A percentile compares a stretch with the other conserved stretches of the same genome.
phyloP scores from a whole-genome alignment of 805 yeast species.

The Pichia rugopelliculosa region DNA sequence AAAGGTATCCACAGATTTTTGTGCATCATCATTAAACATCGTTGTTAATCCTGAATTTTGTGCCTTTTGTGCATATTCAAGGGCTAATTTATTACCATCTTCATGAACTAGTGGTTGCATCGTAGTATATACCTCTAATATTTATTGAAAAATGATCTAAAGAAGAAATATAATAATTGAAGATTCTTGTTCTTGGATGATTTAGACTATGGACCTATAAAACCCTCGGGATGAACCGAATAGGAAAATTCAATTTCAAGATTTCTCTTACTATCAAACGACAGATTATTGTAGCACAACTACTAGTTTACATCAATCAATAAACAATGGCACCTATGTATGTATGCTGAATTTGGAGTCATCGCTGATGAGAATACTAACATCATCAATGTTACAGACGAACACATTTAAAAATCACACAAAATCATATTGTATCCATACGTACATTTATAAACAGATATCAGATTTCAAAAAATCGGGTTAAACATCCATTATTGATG shows the following conservation, averaged over 20 bases:
- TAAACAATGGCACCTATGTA: conserved; percentile 21
- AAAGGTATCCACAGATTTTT: conserved; percentile 9
- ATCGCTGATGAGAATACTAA: neutral
- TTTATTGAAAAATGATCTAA: too few relatives aligned
- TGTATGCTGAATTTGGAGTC: conserved; percentile 7
- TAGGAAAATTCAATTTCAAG: too few relatives aligned
- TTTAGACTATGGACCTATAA: neutral
- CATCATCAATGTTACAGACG: conserved; percentile 13
- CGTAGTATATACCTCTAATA: neutral
- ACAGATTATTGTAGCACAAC: neutral
- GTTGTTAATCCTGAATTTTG: conserved; percentile 8
- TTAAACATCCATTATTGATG: conserved; percentile 11
- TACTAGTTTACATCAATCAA: neutral
- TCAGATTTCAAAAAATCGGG: conserved; percentile 18
- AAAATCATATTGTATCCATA: conserved; percentile 16
- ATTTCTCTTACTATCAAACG: too few relatives aligned
- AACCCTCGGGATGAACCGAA: conserved; percentile 1
- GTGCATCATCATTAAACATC: conserved; percentile 12
- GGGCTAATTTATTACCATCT: conserved; percentile 8
- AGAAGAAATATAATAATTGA: too few relatives aligned
- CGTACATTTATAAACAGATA: conserved; percentile 23
- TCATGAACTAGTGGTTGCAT: conserved; percentile 12
- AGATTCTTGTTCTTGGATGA: neutral
- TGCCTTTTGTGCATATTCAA: conserved; percentile 9
- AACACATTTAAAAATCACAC: conserved; percentile 17